phyloP scores from a whole-genome alignment of 2,329 filamentous ascomycete genomes.

The Fusarium verticillioides region DNA sequence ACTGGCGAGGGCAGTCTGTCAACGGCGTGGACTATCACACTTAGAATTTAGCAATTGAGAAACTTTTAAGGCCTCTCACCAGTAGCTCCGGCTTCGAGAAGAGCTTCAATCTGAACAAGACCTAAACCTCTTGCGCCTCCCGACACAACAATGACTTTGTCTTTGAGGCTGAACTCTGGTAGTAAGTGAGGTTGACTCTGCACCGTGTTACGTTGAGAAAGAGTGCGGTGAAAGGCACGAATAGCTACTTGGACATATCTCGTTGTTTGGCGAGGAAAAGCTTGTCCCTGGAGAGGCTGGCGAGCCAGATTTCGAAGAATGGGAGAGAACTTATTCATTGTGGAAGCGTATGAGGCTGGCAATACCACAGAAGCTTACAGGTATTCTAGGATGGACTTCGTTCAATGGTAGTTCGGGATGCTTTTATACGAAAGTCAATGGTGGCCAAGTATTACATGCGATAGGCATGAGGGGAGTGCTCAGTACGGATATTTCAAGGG shows the following conservation, averaged over 20 bases:
- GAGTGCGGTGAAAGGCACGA: slow-evolving; percentile 39
- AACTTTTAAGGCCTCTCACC: slow-evolving; percentile 51
- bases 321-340: slow-evolving; percentile 44
- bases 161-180: slow-evolving; percentile 79
- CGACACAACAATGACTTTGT: slow-evolving; percentile 80
- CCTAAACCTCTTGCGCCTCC: slow-evolving; percentile 82
- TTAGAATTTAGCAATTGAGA: slow-evolving; percentile 7
- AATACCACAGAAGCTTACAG: not conserved
- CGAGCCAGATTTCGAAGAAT: slow-evolving; percentile 34
- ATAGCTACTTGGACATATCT: slow-evolving; percentile 14
- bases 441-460: not conserved
- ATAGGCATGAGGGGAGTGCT: not conserved
- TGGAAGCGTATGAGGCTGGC: not conserved
- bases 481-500: not conserved
- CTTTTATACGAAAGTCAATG: slow-evolving; percentile 24
- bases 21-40: slow-evolving; percentile 70
- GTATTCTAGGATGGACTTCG: not conserved
- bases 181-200: slow-evolving; percentile 52
- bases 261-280: slow-evolving; percentile 14
- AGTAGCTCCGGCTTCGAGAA: slow-evolving; percentile 81
- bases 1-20: slow-evolving; percentile 69
- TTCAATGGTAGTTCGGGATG: not conserved
- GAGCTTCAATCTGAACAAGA: slow-evolving; percentile 79
- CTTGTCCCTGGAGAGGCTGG: slow-evolving; percentile 26
- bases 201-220: slow-evolving; percentile 28